Conservation (phyloP, 1,139 yeast species). For the Suhomyces yuchorum region DNA sequence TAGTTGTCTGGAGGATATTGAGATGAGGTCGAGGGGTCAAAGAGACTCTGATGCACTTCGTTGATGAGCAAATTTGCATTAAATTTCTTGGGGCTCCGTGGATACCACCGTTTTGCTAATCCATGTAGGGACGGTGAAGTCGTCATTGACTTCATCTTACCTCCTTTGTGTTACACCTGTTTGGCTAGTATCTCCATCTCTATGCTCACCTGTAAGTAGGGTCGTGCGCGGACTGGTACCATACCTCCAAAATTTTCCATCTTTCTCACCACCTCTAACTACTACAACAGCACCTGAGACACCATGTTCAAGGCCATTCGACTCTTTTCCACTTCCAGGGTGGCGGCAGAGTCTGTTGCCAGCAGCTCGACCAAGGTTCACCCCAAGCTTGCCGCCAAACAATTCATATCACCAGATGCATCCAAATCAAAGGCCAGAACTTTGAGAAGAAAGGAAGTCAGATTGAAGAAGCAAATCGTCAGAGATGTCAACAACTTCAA, state of each 20-base stretch:
- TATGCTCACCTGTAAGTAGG: background rate
- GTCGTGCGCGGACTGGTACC: slow-evolving; percentile 11
- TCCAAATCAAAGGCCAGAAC: slow-evolving; percentile 38
- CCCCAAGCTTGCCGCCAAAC: slow-evolving; percentile 39
- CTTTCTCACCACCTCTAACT: background rate
- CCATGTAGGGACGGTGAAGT: background rate
- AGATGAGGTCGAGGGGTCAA: slow-evolving; percentile 6
- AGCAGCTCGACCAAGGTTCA: slow-evolving; percentile 17
- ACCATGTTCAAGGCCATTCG: slow-evolving; percentile 25
- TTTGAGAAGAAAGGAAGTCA: slow-evolving; percentile 43
- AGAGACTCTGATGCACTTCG: slow-evolving; percentile 24
- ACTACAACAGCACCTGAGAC: background rate
- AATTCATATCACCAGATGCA: slow-evolving; percentile 28
- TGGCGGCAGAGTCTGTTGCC: slow-evolving; percentile 16
- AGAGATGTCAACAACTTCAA: slow-evolving; percentile 51
- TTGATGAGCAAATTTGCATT: slow-evolving; percentile 20
- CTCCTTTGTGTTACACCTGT: background rate
- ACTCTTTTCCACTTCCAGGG: slow-evolving; percentile 24
- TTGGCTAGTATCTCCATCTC: background rate
- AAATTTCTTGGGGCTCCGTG: slow-evolving; percentile 21
- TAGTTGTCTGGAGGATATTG: slow-evolving; percentile 6
- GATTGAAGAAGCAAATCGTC: slow-evolving; percentile 46
- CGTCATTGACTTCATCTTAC: background rate
- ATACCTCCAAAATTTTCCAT: slow-evolving; percentile 10
- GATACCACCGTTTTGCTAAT: slow-evolving; percentile 23